phyloP scores from a whole-genome alignment of 495 filamentous ascomycete genomes.

The Extremus antarcticus region DNA sequence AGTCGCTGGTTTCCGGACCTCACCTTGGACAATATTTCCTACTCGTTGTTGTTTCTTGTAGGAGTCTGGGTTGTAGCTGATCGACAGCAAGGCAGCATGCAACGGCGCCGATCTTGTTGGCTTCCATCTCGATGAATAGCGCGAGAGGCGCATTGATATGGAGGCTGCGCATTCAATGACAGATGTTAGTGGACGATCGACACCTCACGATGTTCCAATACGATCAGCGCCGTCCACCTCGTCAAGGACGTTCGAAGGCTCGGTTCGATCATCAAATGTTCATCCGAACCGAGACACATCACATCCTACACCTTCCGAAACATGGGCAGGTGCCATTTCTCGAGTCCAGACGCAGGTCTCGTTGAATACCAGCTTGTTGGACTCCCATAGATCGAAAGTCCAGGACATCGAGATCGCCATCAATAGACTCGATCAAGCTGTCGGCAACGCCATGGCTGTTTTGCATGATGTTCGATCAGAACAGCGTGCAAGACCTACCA shows the following conservation, averaged over 20 bases:
- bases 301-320: slow-evolving; percentile 2
- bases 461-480: slow-evolving; percentile 21
- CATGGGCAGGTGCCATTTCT: slow-evolving; percentile 21
- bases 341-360: slow-evolving; percentile 30
- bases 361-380: slow-evolving; percentile 24
- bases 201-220: background rate
- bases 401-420: slow-evolving; percentile 23
- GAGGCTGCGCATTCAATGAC: background rate
- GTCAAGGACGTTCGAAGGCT: background rate
- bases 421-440: slow-evolving; percentile 22
- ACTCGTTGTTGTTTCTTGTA: background rate
- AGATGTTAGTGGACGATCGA: background rate
- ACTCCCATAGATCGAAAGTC: slow-evolving; percentile 19
- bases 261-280: background rate
- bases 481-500: background rate
- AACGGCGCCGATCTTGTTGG: background rate
- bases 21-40: too few relatives aligned
- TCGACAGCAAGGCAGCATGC: background rate
- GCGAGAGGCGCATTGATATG: background rate
- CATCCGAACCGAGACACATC: background rate
- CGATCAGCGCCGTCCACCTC: background rate
- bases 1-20: too few relatives aligned
- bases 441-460: slow-evolving; percentile 18
- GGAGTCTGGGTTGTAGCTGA: background rate
- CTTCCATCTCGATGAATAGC: background rate